Base-by-base conservation (phyloP, 2,329 filamentous ascomycete genomes). In the Neonectria punicea region DNA sequence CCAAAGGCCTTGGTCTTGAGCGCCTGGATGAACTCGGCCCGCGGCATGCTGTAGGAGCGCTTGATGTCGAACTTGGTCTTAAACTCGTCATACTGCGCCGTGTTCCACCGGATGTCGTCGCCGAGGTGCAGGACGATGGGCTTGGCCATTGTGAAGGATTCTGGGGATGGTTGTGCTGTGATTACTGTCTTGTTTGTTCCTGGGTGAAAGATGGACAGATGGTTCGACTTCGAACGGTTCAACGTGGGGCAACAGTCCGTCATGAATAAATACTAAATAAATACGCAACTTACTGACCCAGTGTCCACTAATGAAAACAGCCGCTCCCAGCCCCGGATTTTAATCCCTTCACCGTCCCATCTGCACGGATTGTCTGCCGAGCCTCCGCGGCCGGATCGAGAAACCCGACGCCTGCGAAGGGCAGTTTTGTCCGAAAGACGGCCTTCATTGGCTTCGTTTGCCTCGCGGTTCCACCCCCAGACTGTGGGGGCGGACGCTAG, bases 71-170 rank as follows among this genome's bases (percentile, higher is more conserved):
- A 74, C 28, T 72, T 67, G 25, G 62, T 60, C 25, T 67, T 67
- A 49, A 74, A 74, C 30, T 64, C 63, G 5, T 61, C 49, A 57
- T 74, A 70, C 10, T 73, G 66, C n/a, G 73, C 66, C 47, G 73
- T 72, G 55, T 74, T 74, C 72, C 72, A 74, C 49, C 65, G 63
- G 13, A 74, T 74, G 25, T 74, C 72, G 43, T 74, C 72, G 44
- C 72, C 72, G 58, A 74, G 70, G n/a, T 74, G 72, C 13, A 74
- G 66, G 16, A 74, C 72, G n/a, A 72, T 72, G 39, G 72, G 72
- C 25, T 73, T 74, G 11, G 67, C 46, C 72, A 74, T 74, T 49
- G 54, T 67, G 56, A 16, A 9, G 18, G 28, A 41, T 41, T 56
- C 8, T 1, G 9, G 7, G 22, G 7, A n/a, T 39, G 7, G 14